Base-by-base conservation (phyloP, 768 basidiomycete species). In the Boletales sp. region DNA sequence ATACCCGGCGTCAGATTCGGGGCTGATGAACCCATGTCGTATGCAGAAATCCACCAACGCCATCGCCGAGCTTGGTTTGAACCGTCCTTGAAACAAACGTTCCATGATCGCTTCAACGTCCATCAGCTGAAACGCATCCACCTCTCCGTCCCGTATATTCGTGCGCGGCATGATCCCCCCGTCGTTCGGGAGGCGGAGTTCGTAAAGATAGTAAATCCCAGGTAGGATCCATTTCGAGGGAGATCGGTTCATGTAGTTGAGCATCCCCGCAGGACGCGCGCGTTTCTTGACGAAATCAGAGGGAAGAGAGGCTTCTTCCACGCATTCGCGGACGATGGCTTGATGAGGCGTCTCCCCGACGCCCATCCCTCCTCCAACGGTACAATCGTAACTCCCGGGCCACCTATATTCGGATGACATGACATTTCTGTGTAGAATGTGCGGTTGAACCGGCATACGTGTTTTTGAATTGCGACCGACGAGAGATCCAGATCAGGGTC, bases 221-320 rank as follows among this genome's bases (percentile, higher is more conserved):
- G 76, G 76, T n/a, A 77, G 57, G 15, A 75, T 63, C 73, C 73
- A 77, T 36, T 65, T 65, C 15, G 67, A 59, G 8, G 72, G 73
- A 0, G 74, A 75, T 15, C 72, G 75, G 48, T 75, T 73, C 45
- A 66, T 67, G 57, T 64, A 77, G 18, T 70, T 67, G 17, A 76
- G 57, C 41, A 69, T 64, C 17, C 75, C 75, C 8, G 66, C 68
- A 5, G 69, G 58, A 11, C 66, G 66, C 21, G 64, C 62, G 49
- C 63, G 54, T 15, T 60, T 45, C 49, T 43, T 55, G 43, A 76
- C 67, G 51, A 72, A 74, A 41, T 65, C 62, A 9, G 56, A 50
- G 43, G 73, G 66, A 21, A 77, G 66, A 19, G 69, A 66, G 8
- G 76, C 76, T 41, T 76, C 76, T 62, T 77, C 73, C 8, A 67